Percentiles rank a stretch among this genome's conserved stretches.
Conservation (phyloP, 768 basidiomycete species). For the Boletus sp. region DNA sequence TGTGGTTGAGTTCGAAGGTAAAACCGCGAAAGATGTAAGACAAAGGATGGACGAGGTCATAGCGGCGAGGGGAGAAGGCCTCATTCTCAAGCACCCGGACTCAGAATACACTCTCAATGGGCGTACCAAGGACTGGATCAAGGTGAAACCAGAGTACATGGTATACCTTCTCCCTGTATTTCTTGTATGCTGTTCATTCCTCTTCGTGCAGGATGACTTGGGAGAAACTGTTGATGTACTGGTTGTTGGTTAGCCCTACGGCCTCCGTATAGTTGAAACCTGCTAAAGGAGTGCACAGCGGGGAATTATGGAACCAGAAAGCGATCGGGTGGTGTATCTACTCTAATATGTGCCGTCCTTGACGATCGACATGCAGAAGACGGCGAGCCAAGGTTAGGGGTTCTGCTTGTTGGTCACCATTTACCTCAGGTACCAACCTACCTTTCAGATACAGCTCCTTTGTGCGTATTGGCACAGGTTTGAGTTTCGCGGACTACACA, state of each 20-base stretch:
- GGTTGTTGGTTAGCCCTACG: slow-evolving; percentile 64
- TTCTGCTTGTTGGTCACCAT: not conserved
- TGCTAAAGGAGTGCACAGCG: slow-evolving; percentile 39
- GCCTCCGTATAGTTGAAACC: not conserved
- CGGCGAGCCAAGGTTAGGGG: slow-evolving; percentile 57
- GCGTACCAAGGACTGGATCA: slow-evolving; percentile 90
- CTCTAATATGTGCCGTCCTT: slow-evolving; percentile 85
- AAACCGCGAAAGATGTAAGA: slow-evolving; percentile 78
- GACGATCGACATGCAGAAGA: slow-evolving; percentile 59
- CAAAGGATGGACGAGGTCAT: slow-evolving; percentile 79
- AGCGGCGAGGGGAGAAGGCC: slow-evolving; percentile 83
- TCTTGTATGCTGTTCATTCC: not conserved
- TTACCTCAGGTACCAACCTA: not conserved
- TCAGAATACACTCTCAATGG: slow-evolving; percentile 84
- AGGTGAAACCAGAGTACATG: slow-evolving; percentile 90
- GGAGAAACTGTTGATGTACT: slow-evolving; percentile 91
- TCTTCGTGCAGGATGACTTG: slow-evolving; percentile 66
- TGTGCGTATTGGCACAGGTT: slow-evolving; percentile 85
- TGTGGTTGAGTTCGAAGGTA: slow-evolving; percentile 65
- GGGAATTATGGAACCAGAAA: slow-evolving; percentile 87
- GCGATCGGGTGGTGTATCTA: slow-evolving; percentile 85
- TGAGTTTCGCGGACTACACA: slow-evolving; percentile 81
- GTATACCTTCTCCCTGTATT: slow-evolving; percentile 34
- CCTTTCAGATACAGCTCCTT: slow-evolving; percentile 74
- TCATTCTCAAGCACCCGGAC: slow-evolving; percentile 85